Base-by-base conservation (phyloP, 208 protist species). In the Trypanosoma grayi region DNA sequence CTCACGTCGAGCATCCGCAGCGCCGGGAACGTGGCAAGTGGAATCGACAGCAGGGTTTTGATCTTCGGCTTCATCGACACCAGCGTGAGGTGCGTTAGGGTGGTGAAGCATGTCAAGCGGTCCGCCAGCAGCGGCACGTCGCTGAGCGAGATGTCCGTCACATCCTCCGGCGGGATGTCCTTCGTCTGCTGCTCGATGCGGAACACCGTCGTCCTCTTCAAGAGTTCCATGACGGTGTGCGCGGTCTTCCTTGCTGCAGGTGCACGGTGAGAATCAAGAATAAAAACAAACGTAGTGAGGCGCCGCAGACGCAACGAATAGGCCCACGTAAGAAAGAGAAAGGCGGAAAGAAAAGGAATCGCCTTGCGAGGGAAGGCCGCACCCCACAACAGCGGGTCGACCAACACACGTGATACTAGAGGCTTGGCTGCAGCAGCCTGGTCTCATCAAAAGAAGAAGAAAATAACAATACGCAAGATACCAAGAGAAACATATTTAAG, bases 1-100 rank as follows among this genome's bases (percentile, higher is more conserved):
- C 87, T 90, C n/a, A 94, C 74, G 40, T 92, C 84, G 40, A 94
- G 62, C 37, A 84, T 45, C n/a, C 70, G 78, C 28, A 94, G 77
- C 13, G 43, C 25, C 13, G 60, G 50, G 5, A 83, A 75, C 7
- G 56, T 20, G 7, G 43, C 36, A 24, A 90, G 66, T 14, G 65
- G 57, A 10, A 90, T n/a, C 2, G 22, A 13, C n/a, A 61, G 41
- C 4, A 92, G 67, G 0, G 55, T 60, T 2, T 53, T 60, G 28
- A 91, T 31, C 58, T 61, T 61, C 7, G 87, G 84, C 48, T 86
- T 87, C 75, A 90, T 81, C 24, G 64, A 79, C 5, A 90, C 70
- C 0, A 94, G 69, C 4, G 81, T 73, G 2, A 92, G 65, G 18
- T 85, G 77, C 18, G 76, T 77, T 36, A 92, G 71, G 34, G 73